Percentiles rank a stretch among this genome's conserved stretches.
Evolutionary conservation across 129 eudicot genomes (phyloP).

Genomic region (Chrysanthemum lavandulifolium): DNA sequence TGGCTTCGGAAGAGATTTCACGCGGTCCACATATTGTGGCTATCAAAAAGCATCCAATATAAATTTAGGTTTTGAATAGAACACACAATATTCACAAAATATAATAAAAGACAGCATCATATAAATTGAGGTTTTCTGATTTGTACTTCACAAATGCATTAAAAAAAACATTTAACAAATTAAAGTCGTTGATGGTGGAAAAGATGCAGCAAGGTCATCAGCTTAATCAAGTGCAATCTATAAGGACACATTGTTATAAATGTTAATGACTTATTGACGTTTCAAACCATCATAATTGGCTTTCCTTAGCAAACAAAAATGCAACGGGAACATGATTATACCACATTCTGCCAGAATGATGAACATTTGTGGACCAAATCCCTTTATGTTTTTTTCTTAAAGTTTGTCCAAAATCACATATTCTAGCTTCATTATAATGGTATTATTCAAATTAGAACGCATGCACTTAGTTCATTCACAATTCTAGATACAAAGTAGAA

Average conservation of each 20-base stretch:
- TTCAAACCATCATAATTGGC: not conserved
- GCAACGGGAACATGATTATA: too few species aligned
- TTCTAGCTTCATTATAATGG: too few species aligned
- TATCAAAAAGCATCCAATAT: slow-evolving; percentile 23
- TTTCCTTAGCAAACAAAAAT: not conserved
- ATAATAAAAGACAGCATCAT: not conserved
- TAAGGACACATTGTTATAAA: too few species aligned
- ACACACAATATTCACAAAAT: not conserved
- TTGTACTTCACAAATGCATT: not conserved
- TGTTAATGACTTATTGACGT: not conserved
- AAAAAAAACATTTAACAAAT: not conserved
- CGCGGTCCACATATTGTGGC: slow-evolving; percentile 49
- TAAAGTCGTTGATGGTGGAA: not conserved
- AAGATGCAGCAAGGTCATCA: slow-evolving; percentile 11
- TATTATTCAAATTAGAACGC: not conserved
- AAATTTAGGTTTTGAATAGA: not conserved
- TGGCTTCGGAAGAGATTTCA: slow-evolving; percentile 70
- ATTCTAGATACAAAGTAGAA: not conserved
- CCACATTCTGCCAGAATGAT: too few species aligned
- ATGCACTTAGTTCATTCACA: not conserved
- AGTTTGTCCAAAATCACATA: too few species aligned
- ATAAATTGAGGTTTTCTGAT: not conserved
- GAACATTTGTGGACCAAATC: too few species aligned
- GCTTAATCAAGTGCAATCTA: not conserved
- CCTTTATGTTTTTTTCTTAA: too few species aligned